Evolutionary conservation across 2,329 filamentous ascomycete species (phyloP).

Genomic region (Aspergillus niger): DNA sequence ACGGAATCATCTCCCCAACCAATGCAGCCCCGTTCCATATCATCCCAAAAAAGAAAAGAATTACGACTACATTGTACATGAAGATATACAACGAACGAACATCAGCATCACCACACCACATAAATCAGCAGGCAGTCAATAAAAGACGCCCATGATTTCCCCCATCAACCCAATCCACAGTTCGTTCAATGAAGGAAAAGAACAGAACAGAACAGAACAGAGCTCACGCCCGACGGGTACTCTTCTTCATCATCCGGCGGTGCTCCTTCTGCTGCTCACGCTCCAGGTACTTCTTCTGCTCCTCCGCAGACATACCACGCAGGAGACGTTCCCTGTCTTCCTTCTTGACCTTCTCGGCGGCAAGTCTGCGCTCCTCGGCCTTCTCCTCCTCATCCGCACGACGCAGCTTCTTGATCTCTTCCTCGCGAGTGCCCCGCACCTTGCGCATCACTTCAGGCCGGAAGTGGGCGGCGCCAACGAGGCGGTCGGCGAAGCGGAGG

Average conservation of each 20-base stretch:
- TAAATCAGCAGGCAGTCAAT: slow-evolving; percentile 13
- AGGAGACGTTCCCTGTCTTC: slow-evolving; percentile 84
- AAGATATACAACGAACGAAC: slow-evolving; percentile 21
- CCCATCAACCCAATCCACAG: slow-evolving; percentile 8
- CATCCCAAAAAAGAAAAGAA: slow-evolving; percentile 11
- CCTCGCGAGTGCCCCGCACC: slow-evolving; percentile 76
- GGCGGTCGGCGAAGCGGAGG: slow-evolving; percentile 78
- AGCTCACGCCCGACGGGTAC: slow-evolving; percentile 54
- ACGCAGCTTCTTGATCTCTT: slow-evolving; percentile 75
- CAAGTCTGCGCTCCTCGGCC: slow-evolving; percentile 59
- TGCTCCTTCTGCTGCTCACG: slow-evolving; percentile 76
- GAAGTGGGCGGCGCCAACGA: slow-evolving; percentile 78
- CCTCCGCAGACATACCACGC: slow-evolving; percentile 74
- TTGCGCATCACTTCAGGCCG: slow-evolving; percentile 87
- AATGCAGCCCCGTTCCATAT: not conserved
- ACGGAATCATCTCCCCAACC: not conserved
- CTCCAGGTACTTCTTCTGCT: slow-evolving; percentile 82
- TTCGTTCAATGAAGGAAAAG: not conserved
- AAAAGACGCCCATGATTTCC: slow-evolving; percentile 13
- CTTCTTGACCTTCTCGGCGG: slow-evolving; percentile 69
- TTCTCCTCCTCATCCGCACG: slow-evolving; percentile 74
- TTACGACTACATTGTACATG: slow-evolving; percentile 28
- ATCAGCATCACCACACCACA: too few species aligned
- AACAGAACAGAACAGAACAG: not conserved
- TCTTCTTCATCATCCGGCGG: slow-evolving; percentile 64